Percentiles rank a stretch among this genome's conserved stretches.
phyloP scores from a whole-genome alignment of 805 yeast species.

The Saccharomycopsis schoenii region DNA sequence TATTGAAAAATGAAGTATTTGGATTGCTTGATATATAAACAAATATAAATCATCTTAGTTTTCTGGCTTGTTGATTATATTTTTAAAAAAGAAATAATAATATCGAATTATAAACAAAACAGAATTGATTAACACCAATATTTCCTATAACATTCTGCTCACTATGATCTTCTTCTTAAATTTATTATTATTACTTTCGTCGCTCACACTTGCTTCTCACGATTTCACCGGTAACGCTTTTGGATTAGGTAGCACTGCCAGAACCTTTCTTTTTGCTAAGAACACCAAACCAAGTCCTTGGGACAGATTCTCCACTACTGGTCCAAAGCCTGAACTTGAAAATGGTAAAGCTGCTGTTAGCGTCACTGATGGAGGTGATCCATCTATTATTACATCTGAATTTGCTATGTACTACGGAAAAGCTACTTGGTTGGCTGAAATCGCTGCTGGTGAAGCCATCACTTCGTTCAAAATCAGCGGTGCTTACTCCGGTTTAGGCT shows the following conservation, averaged over 20 bases:
- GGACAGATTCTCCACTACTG: slow-evolving; percentile 5
- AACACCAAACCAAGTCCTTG: slow-evolving; percentile 3
- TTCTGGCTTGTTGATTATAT: not conserved
- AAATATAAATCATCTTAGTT: not conserved
- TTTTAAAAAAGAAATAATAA: not conserved
- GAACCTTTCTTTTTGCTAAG: not conserved
- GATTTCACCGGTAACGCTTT: slow-evolving; percentile 12
- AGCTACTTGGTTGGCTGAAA: slow-evolving; percentile 9
- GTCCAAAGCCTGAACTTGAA: slow-evolving; percentile 1
- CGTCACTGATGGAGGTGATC: slow-evolving; percentile 7
- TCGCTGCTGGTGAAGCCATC: slow-evolving; percentile 4
- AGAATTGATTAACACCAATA: too few species aligned
- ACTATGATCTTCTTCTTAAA: not conserved
- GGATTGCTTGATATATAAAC: not conserved
- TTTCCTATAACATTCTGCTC: too few species aligned
- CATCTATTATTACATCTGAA: slow-evolving; percentile 11
- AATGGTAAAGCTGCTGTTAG: not conserved
- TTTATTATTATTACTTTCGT: not conserved
- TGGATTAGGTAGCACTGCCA: slow-evolving; percentile 12
- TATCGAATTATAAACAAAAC: not conserved
- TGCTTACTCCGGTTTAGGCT: slow-evolving; percentile 11
- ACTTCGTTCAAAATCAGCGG: slow-evolving; percentile 15
- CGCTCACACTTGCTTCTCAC: slow-evolving; percentile 2
- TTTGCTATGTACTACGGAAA: slow-evolving; percentile 14
- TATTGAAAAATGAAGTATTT: too few species aligned